Evolutionary conservation across 2,329 filamentous ascomycete species (phyloP).

Genomic region (Fusarium sp.): DNA sequence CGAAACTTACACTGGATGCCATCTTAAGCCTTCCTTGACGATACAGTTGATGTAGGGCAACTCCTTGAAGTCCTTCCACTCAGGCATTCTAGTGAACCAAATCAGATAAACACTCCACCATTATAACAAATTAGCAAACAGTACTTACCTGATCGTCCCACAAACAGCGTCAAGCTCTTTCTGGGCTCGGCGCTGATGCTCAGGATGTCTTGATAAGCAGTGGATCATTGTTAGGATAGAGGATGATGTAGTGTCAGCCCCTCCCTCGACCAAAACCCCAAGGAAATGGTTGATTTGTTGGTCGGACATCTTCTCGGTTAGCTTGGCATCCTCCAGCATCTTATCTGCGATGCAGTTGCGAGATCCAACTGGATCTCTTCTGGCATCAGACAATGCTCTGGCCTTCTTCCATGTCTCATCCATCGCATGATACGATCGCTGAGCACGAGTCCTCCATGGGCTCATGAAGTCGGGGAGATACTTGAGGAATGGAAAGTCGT

Average conservation of each 20-base stretch:
- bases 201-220: background rate
- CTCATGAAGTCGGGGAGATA: background rate
- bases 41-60: background rate
- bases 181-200: background rate
- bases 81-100: background rate
- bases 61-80: background rate
- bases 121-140: rapidly evolving
- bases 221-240: background rate
- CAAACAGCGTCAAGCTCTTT: background rate
- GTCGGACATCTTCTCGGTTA: background rate
- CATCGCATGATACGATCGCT: background rate
- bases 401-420: background rate
- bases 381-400: background rate
- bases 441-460: background rate
- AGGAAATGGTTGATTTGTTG: background rate
- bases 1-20: background rate
- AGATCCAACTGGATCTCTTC: background rate
- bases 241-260: rapidly evolving
- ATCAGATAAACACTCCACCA: rapidly evolving
- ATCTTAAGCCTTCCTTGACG: background rate
- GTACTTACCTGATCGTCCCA: background rate
- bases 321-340: background rate
- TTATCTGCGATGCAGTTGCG: background rate
- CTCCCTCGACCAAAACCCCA: background rate
- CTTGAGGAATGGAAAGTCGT: background rate